Evolutionary conservation across 2,329 filamentous ascomycete species (phyloP).

Genomic region (Scolecobasidium constrictum): DNA sequence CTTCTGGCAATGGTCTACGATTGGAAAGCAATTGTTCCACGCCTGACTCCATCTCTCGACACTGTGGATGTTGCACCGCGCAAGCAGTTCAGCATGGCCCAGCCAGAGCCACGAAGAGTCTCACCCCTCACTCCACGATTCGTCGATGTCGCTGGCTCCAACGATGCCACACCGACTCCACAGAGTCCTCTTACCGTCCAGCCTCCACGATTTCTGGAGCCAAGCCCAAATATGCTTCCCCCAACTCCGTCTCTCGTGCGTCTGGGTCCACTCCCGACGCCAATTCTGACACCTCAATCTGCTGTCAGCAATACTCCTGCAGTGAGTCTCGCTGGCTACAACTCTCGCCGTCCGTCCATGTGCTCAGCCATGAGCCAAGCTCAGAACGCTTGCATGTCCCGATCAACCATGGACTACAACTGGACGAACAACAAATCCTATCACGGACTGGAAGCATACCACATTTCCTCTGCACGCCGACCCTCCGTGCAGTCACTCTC

Average conservation of each 20-base stretch:
- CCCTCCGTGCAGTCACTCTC: conserved; percentile 39
- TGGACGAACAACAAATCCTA: conserved; percentile 3
- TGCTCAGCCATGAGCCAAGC: conserved; percentile 47
- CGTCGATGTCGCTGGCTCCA: not conserved
- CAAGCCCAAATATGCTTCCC: conserved; percentile 36
- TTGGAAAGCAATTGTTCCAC: conserved; percentile 41
- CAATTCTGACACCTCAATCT: conserved; percentile 48
- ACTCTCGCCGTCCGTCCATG: conserved; percentile 45
- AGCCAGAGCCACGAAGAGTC: not conserved
- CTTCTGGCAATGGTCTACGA: conserved; percentile 29
- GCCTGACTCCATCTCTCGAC: conserved; percentile 47
- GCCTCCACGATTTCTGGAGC: conserved; percentile 39
- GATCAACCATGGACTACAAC: conserved; percentile 24
- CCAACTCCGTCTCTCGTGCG: conserved; percentile 45
- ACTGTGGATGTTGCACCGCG: conserved; percentile 29
- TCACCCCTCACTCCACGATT: not conserved
- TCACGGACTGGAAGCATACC: conserved; percentile 34
- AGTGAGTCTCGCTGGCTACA: conserved; percentile 41
- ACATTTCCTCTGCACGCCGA: conserved; percentile 29
- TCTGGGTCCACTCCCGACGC: conserved; percentile 48
- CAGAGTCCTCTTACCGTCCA: conserved; percentile 19
- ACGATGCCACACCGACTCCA: not conserved
- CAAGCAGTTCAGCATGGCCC: conserved; percentile 19
- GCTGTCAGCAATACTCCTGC: conserved; percentile 47
- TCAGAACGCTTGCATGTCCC: conserved; percentile 42